phyloP scores from a whole-genome alignment of 2,329 filamentous ascomycete species.

The Fusarium sp. region DNA sequence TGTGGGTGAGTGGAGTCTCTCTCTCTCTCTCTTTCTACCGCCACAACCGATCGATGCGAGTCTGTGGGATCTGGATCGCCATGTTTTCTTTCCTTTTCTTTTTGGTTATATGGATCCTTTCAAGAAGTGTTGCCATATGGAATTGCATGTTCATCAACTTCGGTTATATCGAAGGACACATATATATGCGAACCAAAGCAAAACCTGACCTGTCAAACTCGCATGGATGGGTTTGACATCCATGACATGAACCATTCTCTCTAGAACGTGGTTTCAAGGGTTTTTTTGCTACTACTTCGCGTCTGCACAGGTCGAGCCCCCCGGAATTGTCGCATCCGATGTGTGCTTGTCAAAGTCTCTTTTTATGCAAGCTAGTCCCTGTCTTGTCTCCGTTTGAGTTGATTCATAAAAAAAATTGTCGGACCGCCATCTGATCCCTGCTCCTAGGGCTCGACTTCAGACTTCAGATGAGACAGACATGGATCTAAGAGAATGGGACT shows the following conservation, averaged over 20 bases:
- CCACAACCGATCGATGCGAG: conserved; percentile 37
- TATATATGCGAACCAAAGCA: not conserved
- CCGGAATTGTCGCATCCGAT: not conserved
- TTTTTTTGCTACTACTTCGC: not conserved
- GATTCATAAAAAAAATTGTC: not conserved
- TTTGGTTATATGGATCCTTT: not conserved
- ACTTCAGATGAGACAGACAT: conserved; percentile 2
- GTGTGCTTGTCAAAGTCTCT: not conserved
- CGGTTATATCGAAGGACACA: not conserved
- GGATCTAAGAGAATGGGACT: not conserved
- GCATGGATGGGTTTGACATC: not conserved
- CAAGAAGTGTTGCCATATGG: not conserved
- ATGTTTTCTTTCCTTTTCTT: not conserved
- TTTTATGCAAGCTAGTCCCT: not conserved
- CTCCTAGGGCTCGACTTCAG: not conserved
- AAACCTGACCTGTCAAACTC: not conserved
- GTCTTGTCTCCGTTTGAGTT: not conserved
- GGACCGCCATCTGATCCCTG: not conserved
- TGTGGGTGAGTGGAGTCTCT: conserved; percentile 17
- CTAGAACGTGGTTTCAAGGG: conserved; percentile 1
- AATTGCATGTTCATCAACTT: not conserved
- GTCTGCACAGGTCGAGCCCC: not conserved
- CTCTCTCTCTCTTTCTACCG: not conserved
- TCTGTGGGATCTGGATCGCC: conserved; percentile 16
- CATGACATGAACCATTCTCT: not conserved